phyloP scores from a whole-genome alignment of 202 grass and related monocot species.

The Eragrostis tef region DNA sequence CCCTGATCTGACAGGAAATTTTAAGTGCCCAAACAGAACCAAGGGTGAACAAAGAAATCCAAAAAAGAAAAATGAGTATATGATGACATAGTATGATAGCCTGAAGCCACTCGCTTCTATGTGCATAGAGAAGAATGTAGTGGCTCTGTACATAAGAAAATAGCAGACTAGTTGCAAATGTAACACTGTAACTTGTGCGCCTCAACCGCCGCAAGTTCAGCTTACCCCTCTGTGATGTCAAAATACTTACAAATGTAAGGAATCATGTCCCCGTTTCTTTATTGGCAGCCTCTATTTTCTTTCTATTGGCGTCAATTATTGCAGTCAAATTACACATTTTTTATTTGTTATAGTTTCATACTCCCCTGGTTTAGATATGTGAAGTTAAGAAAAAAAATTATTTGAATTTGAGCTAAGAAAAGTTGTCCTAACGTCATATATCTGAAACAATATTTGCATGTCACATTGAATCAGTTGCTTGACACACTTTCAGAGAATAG shows the following conservation, averaged over 20 bases:
- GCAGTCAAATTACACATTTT: background rate
- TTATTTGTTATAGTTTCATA: background rate
- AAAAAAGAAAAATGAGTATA: background rate
- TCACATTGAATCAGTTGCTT: slow-evolving; percentile 9
- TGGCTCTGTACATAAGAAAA: slow-evolving; percentile 53
- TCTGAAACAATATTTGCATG: background rate
- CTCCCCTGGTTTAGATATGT: too few relatives aligned
- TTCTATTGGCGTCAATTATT: background rate
- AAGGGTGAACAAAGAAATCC: background rate
- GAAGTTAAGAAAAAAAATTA: background rate
- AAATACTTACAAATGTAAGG: slow-evolving; percentile 24
- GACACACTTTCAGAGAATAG: slow-evolving; percentile 12
- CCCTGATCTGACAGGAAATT: slow-evolving; percentile 1
- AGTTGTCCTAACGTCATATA: background rate
- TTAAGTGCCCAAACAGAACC: slow-evolving; percentile 10
- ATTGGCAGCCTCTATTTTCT: background rate
- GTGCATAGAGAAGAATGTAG: slow-evolving; percentile 44
- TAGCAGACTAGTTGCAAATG: slow-evolving; percentile 26
- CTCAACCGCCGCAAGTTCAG: slow-evolving; percentile 13
- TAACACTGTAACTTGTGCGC: slow-evolving; percentile 37
- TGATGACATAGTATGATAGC: slow-evolving; percentile 45
- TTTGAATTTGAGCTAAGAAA: background rate
- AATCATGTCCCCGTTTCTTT: background rate
- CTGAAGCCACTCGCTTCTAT: slow-evolving; percentile 59
- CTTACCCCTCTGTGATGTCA: background rate